These are phyloP conservation scores for Xylaria venustula DNA, from an alignment of 495 filamentous ascomycete species.

Conservation along the genomic window DNA sequence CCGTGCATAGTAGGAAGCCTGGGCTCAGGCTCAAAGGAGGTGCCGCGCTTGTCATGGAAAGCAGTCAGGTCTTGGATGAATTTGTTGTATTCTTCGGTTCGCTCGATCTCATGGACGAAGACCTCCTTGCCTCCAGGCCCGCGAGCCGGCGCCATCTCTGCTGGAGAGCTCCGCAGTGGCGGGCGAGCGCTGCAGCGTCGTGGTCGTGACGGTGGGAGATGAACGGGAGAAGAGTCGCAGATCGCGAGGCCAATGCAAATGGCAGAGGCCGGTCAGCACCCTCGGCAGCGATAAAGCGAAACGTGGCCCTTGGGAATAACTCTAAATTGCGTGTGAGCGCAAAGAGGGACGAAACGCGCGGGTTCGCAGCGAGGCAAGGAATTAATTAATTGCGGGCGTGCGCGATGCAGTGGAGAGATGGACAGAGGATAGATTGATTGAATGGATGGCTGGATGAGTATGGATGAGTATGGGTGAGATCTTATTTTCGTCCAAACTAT, in stretches of 20 bases:
- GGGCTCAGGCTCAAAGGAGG: constrained; percentile 68
- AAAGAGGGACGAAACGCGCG: neutral
- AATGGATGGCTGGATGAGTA: neutral
- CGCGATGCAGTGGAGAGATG: neutral
- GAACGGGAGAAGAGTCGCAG: neutral
- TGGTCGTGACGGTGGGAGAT: neutral
- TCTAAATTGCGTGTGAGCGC: neutral
- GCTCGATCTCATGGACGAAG: constrained; percentile 39
- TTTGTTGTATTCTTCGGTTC: constrained; percentile 62
- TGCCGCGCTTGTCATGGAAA: constrained; percentile 73
- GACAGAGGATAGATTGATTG: neutral
- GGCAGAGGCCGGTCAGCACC: constrained; percentile 3
- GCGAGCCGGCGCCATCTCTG: constrained; percentile 25
- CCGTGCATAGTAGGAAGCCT: constrained; percentile 57
- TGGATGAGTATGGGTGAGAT: too few species aligned
- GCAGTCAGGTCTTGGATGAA: constrained; percentile 64
- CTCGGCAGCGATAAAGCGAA: neutral
- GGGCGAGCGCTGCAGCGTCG: neutral
- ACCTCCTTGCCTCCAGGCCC: constrained; percentile 25
- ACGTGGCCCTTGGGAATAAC: neutral
- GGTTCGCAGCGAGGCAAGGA: neutral
- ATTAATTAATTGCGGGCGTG: neutral
- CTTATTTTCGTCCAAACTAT: too few species aligned
- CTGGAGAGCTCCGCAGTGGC: neutral
- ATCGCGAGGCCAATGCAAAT: constrained; percentile 4